Evolutionary conservation across 2,329 filamentous ascomycete genomes (phyloP).

Genomic region (Botrytis medusae): DNA sequence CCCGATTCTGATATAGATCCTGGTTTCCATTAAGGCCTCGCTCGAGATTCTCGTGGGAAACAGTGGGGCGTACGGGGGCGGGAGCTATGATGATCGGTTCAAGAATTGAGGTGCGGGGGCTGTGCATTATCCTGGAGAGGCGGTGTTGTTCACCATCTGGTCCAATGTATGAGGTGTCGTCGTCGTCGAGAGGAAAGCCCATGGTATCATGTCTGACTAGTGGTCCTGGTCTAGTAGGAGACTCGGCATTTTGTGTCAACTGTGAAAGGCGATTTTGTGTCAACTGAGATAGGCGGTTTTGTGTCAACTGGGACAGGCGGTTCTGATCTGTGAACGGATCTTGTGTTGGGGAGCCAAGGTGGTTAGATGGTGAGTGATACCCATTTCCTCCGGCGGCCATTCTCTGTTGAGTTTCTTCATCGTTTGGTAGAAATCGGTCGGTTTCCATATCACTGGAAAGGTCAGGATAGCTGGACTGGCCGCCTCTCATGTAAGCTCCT

Average conservation of each 20-base stretch:
- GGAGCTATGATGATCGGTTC: slow-evolving; percentile 12
- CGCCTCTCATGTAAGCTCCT: slow-evolving; percentile 25
- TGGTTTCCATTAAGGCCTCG: slow-evolving; percentile 1
- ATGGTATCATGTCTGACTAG: slow-evolving; percentile 29
- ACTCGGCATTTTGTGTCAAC: not conserved
- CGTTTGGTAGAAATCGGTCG: slow-evolving; percentile 24
- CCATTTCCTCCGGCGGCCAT: slow-evolving; percentile 3
- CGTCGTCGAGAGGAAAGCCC: slow-evolving; percentile 30
- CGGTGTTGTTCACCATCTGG: slow-evolving; percentile 12
- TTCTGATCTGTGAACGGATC: slow-evolving; percentile 18
- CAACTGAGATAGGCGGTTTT: not conserved
- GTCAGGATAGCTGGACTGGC: slow-evolving; percentile 21
- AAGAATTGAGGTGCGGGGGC: slow-evolving; percentile 8
- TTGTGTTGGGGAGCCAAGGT: slow-evolving; percentile 11
- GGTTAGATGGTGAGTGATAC: slow-evolving; percentile 6
- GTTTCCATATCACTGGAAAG: slow-evolving; percentile 22
- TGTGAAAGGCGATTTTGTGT: slow-evolving; percentile 11
- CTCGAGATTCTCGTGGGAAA: slow-evolving; percentile 11
- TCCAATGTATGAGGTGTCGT: slow-evolving; percentile 17
- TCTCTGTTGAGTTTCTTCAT: slow-evolving; percentile 22
- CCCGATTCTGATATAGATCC: not conserved
- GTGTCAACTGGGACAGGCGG: slow-evolving; percentile 6
- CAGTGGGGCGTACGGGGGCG: slow-evolving; percentile 2
- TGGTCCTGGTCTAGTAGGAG: not conserved
- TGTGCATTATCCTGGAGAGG: slow-evolving; percentile 1